phyloP scores from a whole-genome alignment of 169 alveolate species.

The Babesia ovis region DNA sequence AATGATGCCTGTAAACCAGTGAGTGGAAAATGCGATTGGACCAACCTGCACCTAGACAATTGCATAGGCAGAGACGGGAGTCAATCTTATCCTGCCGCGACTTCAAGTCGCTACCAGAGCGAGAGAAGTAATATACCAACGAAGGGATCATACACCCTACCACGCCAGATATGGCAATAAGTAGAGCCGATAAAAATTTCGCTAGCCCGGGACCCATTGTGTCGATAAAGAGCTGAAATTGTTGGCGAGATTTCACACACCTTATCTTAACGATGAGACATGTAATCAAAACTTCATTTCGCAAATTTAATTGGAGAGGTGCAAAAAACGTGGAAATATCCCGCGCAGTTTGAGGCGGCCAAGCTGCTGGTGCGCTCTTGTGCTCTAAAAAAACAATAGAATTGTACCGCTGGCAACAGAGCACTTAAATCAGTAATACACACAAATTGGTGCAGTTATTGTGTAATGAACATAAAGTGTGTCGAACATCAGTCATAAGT shows the following conservation, averaged over 20 bases:
- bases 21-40: neutral
- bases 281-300: neutral
- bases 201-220: slow-evolving; percentile 23
- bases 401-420: neutral
- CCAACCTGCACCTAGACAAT: slow-evolving; percentile 67
- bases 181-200: slow-evolving; percentile 24
- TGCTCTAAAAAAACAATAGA: neutral
- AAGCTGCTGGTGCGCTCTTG: neutral
- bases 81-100: slow-evolving; percentile 20
- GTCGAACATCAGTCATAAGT: neutral
- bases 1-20: slow-evolving; percentile 27
- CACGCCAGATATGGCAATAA: slow-evolving; percentile 46
- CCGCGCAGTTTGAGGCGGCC: neutral
- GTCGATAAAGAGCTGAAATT: neutral
- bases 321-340: neutral
- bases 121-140: slow-evolving; percentile 14
- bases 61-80: slow-evolving; percentile 53
- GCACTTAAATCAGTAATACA: neutral
- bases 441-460: neutral
- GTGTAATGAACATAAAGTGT: neutral
- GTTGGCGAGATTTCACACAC: too few relatives aligned
- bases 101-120: neutral
- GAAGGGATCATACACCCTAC: slow-evolving; percentile 55
- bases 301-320: neutral
- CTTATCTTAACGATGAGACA: too few relatives aligned